Conservation (phyloP, 2,329 filamentous ascomycete genomes). For the Alternaria metachromatica region DNA sequence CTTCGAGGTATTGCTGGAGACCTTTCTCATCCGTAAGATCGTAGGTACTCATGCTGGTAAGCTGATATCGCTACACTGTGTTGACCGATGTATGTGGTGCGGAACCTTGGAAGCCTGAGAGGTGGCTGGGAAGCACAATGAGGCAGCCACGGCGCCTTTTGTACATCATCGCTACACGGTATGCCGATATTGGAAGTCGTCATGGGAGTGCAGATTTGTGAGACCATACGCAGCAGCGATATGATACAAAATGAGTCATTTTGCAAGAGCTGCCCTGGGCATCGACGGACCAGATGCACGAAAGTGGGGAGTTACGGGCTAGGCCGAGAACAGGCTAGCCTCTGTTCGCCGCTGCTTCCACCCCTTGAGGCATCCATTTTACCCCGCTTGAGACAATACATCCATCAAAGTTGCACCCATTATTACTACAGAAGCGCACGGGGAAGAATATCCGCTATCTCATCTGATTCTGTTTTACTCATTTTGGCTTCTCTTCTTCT, state of each 20-base stretch:
- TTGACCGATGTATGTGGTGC: neutral
- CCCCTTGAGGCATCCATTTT: neutral
- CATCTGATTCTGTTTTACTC: neutral
- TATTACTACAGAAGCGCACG: neutral
- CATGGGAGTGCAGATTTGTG: no score
- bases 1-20: conserved; percentile 28
- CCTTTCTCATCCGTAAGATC: conserved; percentile 30
- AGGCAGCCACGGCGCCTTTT: neutral
- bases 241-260: conserved; percentile 36
- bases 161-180: neutral
- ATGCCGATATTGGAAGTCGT: neutral
- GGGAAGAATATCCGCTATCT: neutral
- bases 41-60: neutral
- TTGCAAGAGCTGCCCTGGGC: conserved; percentile 12
- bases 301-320: neutral
- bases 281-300: neutral
- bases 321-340: neutral
- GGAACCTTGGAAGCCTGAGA: neutral
- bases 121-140: neutral
- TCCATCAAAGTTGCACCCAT: neutral
- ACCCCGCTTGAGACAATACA: neutral
- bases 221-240: neutral
- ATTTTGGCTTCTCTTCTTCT: neutral
- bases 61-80: neutral
- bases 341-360: neutral